phyloP scores from a whole-genome alignment of 345 rosid species.

The Arabidopsis thaliana region TAIR10.1 NC_003075.7:18529001-18529500 shows the following conservation, averaged over 20 bases:
- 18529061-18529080: conserved; percentile 41
- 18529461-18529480: conserved; percentile 57
- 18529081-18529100: conserved; percentile 58
- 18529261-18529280: conserved; percentile 54
- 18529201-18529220: conserved; percentile 48
- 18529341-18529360: conserved; percentile 57
- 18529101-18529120: conserved; percentile 68
- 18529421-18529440: conserved; percentile 64
- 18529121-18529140: conserved; percentile 52
- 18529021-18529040: conserved; percentile 52
- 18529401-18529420: conserved; percentile 75
- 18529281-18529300: conserved; percentile 60
- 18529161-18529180: conserved; percentile 54
- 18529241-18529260: conserved; percentile 60
- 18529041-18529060: conserved; percentile 60
- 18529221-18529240: conserved; percentile 57
- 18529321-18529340: conserved; percentile 57
- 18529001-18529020: conserved; percentile 59
- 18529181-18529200: conserved; percentile 66
- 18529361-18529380: conserved; percentile 52
- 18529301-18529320: conserved; percentile 70
- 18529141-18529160: conserved; percentile 52
- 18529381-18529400: conserved; percentile 64
- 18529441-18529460: conserved; percentile 56
- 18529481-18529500: conserved; percentile 77